These are phyloP conservation scores for Punctularia strigosozonata DNA, from an alignment of 768 basidiomycete species.

Conservation along the genomic window DNA sequence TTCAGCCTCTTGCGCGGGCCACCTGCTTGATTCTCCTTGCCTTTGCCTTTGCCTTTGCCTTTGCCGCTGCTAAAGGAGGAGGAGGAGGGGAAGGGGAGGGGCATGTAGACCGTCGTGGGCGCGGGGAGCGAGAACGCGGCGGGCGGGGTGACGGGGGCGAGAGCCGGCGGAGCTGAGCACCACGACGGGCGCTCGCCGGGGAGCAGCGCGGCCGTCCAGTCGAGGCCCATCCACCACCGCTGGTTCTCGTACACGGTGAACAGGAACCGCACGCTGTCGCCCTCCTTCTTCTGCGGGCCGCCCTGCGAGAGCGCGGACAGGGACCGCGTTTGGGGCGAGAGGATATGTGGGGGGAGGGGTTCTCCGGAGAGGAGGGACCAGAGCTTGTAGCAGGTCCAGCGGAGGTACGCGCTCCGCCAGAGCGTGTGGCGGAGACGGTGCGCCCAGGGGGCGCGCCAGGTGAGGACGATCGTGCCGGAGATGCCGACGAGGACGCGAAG, in stretches of 20 bases:
- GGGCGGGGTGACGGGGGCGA: constrained; percentile 59
- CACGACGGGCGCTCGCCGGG: constrained; percentile 87
- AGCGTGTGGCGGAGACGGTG: constrained; percentile 40
- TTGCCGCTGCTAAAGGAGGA: too few species aligned
- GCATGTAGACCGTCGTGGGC: constrained; percentile 43
- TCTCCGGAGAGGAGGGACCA: constrained; percentile 43
- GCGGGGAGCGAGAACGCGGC: constrained; percentile 57
- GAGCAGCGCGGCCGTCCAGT: constrained; percentile 89
- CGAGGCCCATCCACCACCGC: constrained; percentile 95
- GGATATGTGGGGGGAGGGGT: constrained; percentile 27
- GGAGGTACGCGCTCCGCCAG: constrained; percentile 54
- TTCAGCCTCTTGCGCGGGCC: constrained; percentile 39
- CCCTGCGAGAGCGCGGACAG: constrained; percentile 10
- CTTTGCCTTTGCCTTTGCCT: too few species aligned
- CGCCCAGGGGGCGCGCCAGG: constrained; percentile 61
- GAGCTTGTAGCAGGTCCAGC: constrained; percentile 45
- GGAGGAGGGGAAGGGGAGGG: too few species aligned
- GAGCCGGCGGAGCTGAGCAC: constrained; percentile 46
- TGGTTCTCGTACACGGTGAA: constrained; percentile 94
- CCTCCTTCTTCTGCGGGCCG: neutral
- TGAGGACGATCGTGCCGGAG: constrained; percentile 43
- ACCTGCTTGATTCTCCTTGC: constrained; percentile 13
- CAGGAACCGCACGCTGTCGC: constrained; percentile 46
- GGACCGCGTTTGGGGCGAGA: constrained; percentile 20
- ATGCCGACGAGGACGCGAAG: constrained; percentile 50